These are phyloP conservation scores for Metschnikowia picachoensis DNA, from an alignment of 805 yeast species.

Conservation along the genomic window DNA sequence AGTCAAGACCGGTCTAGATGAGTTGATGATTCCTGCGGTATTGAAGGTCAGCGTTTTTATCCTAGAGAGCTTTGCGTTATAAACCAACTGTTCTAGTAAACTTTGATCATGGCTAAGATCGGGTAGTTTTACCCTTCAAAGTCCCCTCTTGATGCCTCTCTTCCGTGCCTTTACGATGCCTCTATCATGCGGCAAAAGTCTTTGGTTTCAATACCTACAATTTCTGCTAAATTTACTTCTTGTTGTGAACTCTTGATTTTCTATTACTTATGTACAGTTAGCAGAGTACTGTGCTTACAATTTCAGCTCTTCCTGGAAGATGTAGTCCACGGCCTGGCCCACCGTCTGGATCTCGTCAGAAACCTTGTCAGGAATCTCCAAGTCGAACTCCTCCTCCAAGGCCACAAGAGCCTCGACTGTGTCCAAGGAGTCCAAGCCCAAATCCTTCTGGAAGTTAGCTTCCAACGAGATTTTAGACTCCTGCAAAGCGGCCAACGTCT, in stretches of 20 bases:
- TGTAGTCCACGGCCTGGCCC: conserved; percentile 88
- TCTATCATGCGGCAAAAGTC: too few relatives aligned
- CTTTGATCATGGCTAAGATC: too few relatives aligned
- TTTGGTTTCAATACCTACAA: too few relatives aligned
- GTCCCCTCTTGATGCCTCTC: too few relatives aligned
- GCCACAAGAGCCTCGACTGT: conserved; percentile 95
- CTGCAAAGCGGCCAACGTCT: conserved; percentile 46
- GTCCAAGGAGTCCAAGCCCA: conserved; percentile 90
- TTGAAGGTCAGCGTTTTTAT: too few relatives aligned
- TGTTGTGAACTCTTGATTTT: neutral
- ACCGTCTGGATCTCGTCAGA: conserved; percentile 93
- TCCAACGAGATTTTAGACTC: conserved; percentile 41
- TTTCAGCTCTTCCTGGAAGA: conserved; percentile 57
- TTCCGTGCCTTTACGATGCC: too few relatives aligned
- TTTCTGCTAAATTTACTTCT: neutral
- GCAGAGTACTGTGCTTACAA: conserved; percentile 19
- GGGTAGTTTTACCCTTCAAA: too few relatives aligned
- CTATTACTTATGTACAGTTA: conserved; percentile 12
- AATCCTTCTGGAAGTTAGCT: conserved; percentile 61
- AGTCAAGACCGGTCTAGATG: too few relatives aligned
- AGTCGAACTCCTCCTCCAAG: conserved; percentile 72
- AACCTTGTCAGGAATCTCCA: conserved; percentile 83
- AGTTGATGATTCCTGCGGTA: too few relatives aligned
- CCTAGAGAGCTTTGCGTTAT: too few relatives aligned
- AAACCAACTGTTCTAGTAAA: too few relatives aligned